These are phyloP conservation scores for Aurantiochytrium sp. DNA, from an alignment of 108 stramenopile species.

Conservation along the genomic window DNA sequence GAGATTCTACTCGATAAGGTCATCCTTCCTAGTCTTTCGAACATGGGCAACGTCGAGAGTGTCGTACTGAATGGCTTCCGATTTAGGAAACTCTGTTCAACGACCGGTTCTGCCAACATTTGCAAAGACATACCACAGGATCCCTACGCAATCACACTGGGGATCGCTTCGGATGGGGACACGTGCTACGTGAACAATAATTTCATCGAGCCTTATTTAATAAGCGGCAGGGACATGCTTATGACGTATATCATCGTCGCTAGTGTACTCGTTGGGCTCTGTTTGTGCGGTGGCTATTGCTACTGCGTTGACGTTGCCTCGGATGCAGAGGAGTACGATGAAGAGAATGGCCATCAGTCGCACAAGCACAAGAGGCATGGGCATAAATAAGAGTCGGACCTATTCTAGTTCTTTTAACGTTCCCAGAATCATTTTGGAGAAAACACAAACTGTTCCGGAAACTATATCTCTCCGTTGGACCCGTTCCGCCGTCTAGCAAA, in stretches of 20 bases:
- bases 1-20: not conserved
- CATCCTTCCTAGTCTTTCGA: not conserved
- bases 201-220: not conserved
- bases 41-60: not conserved
- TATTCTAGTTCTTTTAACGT: too few species aligned
- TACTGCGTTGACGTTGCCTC: too few species aligned
- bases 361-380: too few species aligned
- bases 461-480: too few species aligned
- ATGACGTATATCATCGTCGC: not conserved
- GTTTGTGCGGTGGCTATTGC: too few species aligned
- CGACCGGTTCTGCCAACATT: not conserved
- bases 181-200: not conserved
- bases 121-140: not conserved
- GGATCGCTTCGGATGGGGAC: not conserved
- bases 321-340: too few species aligned
- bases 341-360: too few species aligned
- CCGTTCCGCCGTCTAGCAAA: too few species aligned
- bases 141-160: not conserved
- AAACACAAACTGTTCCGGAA: too few species aligned
- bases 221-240: not conserved
- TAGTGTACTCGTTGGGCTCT: too few species aligned
- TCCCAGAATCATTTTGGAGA: too few species aligned
- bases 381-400: too few species aligned
- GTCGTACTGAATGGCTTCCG: not conserved
- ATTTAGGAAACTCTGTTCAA: not conserved